Conservation (phyloP, 2,329 filamentous ascomycete species). For the Cordyceps farinosa region DNA sequence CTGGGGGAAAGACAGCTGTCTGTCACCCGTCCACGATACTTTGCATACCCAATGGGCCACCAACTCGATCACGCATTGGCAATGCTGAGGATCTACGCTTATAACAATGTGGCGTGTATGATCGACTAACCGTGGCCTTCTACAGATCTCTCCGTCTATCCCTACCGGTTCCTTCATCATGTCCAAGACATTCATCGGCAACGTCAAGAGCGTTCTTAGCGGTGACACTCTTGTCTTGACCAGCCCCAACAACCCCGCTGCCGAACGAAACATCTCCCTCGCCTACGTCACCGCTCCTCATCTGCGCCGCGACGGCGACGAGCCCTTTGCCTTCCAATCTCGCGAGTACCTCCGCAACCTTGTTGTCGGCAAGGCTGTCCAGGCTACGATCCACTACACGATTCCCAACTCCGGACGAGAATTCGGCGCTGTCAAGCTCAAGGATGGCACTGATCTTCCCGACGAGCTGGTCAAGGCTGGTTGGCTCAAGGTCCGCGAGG, state of each 20-base stretch:
- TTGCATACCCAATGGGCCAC: background rate
- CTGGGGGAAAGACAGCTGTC: background rate
- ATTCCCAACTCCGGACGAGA: slow-evolving; percentile 82
- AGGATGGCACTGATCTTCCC: slow-evolving; percentile 72
- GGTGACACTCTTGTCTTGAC: slow-evolving; percentile 87
- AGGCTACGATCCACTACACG: slow-evolving; percentile 82
- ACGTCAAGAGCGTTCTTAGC: slow-evolving; percentile 90
- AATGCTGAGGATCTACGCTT: background rate
- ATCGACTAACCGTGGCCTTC: background rate
- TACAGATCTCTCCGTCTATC: slow-evolving; percentile 20
- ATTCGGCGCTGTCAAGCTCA: slow-evolving; percentile 76
- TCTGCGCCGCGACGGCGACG: slow-evolving; percentile 82
- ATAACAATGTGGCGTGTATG: background rate
- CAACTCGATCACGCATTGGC: background rate
- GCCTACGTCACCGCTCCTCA: slow-evolving; percentile 90
- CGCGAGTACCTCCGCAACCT: slow-evolving; percentile 86
- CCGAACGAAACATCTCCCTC: slow-evolving; percentile 83
- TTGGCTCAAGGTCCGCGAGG: slow-evolving; percentile 90
- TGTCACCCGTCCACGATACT: background rate
- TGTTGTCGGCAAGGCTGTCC: slow-evolving; percentile 79
- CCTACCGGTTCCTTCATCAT: slow-evolving; percentile 34
- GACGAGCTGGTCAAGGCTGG: slow-evolving; percentile 83
- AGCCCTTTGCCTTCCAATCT: slow-evolving; percentile 89
- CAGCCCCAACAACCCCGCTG: slow-evolving; percentile 73
- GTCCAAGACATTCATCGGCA: slow-evolving; percentile 58